Evolutionary conservation across 192 early-diverging fungal genomes (phyloP), one percentile per base, ranked within the genome.

Genomic region (Gryganskiella cystojenkinii): DNA sequence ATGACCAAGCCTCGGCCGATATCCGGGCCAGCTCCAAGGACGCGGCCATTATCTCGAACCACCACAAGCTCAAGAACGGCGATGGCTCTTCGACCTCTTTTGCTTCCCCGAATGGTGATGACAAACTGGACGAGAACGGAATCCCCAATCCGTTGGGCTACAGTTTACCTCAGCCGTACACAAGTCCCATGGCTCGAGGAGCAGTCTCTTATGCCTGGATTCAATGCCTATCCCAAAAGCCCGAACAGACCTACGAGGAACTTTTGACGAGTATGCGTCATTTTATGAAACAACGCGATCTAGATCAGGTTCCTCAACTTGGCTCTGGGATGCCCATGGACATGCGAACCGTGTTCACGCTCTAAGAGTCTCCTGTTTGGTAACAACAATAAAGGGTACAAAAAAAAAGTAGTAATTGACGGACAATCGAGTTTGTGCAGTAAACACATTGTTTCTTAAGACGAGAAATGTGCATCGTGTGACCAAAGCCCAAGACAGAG

Each of bases 1-100:
- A 91, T 57, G 82, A 85, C 71, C 90, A 92, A 71, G 91, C 86
- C 25, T 86, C 83, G 6, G 85, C 92, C 22, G 87, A 92, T 70
- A 91, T 91, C n/a, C 81, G 85, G 31, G 89, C 91, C 46, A 83
- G 82, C 66, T 85, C 83, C 71, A 78, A 84, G 71, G 83, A 87
- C 50, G 87, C 88, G 50, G 88, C 85, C 24, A 91, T 90, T 67
- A 90, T 94, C 84, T 83, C 84, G 0, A 83, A 90, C 51, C 74
- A 78, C 35, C 66, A 69, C 50, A 67, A 68, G 57, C 24, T 59
- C 22, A 34, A 34, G 4, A 30, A 30, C n/a, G n/a, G n/a, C n/a
- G n/a, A n/a, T n/a, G n/a, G n/a, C n/a, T n/a, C n/a, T n/a, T n/a
- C n/a, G 40, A 44, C 33, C 25, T 20, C 40, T 15, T 30, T 4